Base-by-base conservation (phyloP, 371 early-diverging fungal species). In the Thermomucor indicae-seudaticae region DNA sequence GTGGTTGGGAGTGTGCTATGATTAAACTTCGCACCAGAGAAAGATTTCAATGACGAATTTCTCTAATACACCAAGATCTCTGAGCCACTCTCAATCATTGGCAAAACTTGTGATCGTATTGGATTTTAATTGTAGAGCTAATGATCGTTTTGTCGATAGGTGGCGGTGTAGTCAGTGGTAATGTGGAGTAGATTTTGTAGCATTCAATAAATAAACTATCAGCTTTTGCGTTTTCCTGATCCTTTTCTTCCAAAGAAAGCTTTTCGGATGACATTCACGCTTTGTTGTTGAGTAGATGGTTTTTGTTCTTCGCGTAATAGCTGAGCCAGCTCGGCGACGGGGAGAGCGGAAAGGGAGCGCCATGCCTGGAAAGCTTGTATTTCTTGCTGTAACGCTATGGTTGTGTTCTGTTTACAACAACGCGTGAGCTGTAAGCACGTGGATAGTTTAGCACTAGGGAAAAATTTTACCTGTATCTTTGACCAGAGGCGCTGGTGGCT, bases 311-410 rank as follows among this genome's bases (percentile, higher is more conserved):
- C 60, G 39, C 51, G 51, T 22, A 58, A 17, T 12, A 64, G 14
- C 16, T 53, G 57, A 8, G 41, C 47, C 17, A 67, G 30, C 28
- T 67, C 68, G 40, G 47, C 51, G 2, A 62, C 47, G 2, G 71
- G 71, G 4, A 70, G 53, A 0, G 55, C 51, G 8, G 54, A 43
- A 4, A 57, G 3, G 0, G 65, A 42, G 48, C 63, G 49, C 68
- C 72, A 67, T 4, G 61, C 59, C 31, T 72, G 59, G 38, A 72
- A 67, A 6, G 41, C 28, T n/a, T 72, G 50, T 0, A 67, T 46
- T 47, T 72, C 68, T 20, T 58, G 56, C 22, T 57, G 53, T 17
- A 72, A 60, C 6, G 55, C 61, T 11, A 47, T 25, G 0, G 60
- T 45, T 12, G 58, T 63, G 11, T 47, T 20, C 60, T 70, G 48